Evolutionary conservation across 116 monocot genomes (phyloP).

Genomic region (Thalassia testudinum): DNA sequence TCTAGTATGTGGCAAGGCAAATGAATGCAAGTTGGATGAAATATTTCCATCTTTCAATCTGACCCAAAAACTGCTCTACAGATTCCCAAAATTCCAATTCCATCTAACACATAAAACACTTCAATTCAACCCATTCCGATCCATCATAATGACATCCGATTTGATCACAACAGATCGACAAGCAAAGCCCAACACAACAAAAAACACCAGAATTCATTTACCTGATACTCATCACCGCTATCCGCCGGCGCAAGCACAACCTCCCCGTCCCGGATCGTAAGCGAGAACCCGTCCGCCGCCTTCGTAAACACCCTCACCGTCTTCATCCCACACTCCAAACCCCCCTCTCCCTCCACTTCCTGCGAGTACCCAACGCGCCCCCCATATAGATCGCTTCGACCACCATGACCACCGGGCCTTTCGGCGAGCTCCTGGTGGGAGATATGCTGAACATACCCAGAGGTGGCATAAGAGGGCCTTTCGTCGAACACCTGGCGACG

Average conservation of each 20-base stretch:
- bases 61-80: too few species aligned
- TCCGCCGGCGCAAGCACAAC: slow-evolving; percentile 21
- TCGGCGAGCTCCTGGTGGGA: not conserved
- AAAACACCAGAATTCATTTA: not conserved
- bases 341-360: not conserved
- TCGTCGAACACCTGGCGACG: not conserved
- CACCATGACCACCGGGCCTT: not conserved
- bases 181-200: too few species aligned
- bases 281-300: slow-evolving; percentile 27
- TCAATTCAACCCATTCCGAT: too few species aligned
- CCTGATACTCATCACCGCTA: slow-evolving; percentile 25
- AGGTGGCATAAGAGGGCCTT: not conserved
- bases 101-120: too few species aligned
- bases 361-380: not conserved
- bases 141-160: too few species aligned
- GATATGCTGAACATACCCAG: slow-evolving; percentile 1
- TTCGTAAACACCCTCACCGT: slow-evolving; percentile 32
- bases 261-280: slow-evolving; percentile 22
- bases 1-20: too few species aligned
- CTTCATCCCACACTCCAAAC: not conserved
- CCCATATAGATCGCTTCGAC: not conserved
- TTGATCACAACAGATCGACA: too few species aligned
- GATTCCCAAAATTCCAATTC: too few species aligned
- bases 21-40: too few species aligned
- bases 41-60: too few species aligned